Conservation (phyloP, 169 alveolate species). For the Besnoitia besnoiti region DNA sequence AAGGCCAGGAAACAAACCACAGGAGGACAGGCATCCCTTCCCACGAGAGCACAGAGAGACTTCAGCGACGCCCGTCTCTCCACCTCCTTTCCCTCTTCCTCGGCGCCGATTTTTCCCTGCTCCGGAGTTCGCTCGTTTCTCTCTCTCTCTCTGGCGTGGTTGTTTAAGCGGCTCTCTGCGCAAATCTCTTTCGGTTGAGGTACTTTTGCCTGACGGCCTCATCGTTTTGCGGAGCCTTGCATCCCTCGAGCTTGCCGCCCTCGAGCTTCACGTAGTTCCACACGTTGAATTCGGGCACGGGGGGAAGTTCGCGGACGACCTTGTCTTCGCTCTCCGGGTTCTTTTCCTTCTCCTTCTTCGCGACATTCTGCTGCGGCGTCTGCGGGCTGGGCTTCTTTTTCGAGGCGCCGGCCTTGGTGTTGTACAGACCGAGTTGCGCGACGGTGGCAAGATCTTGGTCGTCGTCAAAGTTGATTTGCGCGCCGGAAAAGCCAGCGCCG, state of each 20-base stretch:
- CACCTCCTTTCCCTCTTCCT: neutral
- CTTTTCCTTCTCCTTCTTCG: constrained; percentile 29
- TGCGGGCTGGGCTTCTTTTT: neutral
- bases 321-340: neutral
- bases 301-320: neutral
- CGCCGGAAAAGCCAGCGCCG: constrained; percentile 6
- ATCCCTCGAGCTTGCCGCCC: neutral
- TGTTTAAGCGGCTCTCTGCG: neutral
- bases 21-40: too few species aligned
- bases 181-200: neutral
- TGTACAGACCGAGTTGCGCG: constrained; percentile 17
- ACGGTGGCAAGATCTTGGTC: constrained; percentile 28
- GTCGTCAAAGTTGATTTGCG: neutral
- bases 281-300: neutral
- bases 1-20: too few species aligned
- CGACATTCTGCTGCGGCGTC: neutral
- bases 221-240: constrained; percentile 1
- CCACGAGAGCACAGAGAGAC: too few species aligned
- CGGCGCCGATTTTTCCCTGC: neutral
- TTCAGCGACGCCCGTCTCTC: neutral
- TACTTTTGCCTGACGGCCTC: constrained; percentile 11
- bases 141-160: neutral
- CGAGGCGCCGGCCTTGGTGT: neutral
- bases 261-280: constrained; percentile 10
- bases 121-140: neutral